Evolutionary conservation across 192 early-diverging fungal species (phyloP).

Genomic region (Podila epicladia): DNA sequence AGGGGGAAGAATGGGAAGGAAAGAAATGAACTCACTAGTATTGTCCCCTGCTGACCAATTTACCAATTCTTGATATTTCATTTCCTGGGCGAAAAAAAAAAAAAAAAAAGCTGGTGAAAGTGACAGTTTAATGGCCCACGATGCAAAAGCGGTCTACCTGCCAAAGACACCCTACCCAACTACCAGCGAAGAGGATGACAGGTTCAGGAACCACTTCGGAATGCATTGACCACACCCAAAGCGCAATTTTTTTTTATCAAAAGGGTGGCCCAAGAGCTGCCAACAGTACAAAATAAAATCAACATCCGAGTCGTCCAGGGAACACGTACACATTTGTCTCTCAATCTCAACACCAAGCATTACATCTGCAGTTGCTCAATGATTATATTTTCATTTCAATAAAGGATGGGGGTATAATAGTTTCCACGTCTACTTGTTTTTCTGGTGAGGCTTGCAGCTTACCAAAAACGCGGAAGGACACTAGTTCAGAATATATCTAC

Average conservation of each 20-base stretch:
- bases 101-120: conserved; percentile 14
- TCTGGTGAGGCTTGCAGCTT: too few relatives aligned
- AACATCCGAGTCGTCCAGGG: too few relatives aligned
- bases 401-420: not conserved
- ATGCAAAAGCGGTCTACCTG: conserved; percentile 13
- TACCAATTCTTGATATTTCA: not conserved
- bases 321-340: too few relatives aligned
- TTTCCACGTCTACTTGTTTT: too few relatives aligned
- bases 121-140: conserved; percentile 22
- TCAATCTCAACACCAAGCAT: too few relatives aligned
- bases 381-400: too few relatives aligned
- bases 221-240: not conserved
- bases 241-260: not conserved
- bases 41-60: not conserved
- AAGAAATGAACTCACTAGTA: not conserved
- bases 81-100: not conserved
- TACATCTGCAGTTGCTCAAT: not conserved
- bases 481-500: not conserved
- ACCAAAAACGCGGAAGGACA: too few relatives aligned
- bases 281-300: not conserved
- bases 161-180: conserved; percentile 49
- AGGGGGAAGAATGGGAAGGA: too few relatives aligned
- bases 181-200: conserved; percentile 12
- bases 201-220: conserved; percentile 11
- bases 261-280: not conserved